Conservation (phyloP, 805 yeast genomes). For the Saccharomycopsis fermentans region DNA sequence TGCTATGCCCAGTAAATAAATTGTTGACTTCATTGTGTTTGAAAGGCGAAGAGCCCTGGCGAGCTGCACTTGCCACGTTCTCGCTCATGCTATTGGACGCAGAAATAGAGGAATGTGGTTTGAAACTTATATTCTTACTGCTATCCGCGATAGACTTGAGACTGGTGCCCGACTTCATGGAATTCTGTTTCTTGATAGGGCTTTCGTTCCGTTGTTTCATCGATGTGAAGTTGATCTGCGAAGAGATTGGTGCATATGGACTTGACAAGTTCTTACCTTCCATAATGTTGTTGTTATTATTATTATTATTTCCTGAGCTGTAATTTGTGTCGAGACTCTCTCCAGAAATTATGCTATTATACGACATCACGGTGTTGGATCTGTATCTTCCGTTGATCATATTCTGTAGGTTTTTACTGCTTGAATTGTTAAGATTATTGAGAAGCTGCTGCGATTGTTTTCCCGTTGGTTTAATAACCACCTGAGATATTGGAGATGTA, state of each 20-base stretch:
- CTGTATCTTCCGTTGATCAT: conserved; percentile 17
- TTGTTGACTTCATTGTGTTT: background rate
- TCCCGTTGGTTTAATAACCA: background rate
- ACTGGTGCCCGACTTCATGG: background rate
- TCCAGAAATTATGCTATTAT: conserved; percentile 5
- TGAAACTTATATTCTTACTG: background rate
- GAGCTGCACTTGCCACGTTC: background rate
- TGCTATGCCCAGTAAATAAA: background rate
- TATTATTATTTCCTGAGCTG: background rate
- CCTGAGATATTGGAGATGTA: background rate
- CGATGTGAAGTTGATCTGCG: background rate
- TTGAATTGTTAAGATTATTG: background rate
- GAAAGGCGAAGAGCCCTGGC: background rate
- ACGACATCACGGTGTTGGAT: conserved; percentile 15
- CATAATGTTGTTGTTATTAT: background rate
- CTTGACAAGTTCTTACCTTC: background rate
- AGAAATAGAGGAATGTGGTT: background rate
- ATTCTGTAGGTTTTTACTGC: conserved; percentile 9
- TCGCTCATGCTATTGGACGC: background rate
- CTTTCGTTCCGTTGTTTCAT: background rate
- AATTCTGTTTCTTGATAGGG: background rate
- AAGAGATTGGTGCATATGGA: background rate
- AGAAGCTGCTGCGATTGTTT: background rate
- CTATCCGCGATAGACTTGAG: background rate
- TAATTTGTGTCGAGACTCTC: background rate